phyloP scores from a whole-genome alignment of 192 early-diverging fungal genomes.

The Linnemannia exigua region DNA sequence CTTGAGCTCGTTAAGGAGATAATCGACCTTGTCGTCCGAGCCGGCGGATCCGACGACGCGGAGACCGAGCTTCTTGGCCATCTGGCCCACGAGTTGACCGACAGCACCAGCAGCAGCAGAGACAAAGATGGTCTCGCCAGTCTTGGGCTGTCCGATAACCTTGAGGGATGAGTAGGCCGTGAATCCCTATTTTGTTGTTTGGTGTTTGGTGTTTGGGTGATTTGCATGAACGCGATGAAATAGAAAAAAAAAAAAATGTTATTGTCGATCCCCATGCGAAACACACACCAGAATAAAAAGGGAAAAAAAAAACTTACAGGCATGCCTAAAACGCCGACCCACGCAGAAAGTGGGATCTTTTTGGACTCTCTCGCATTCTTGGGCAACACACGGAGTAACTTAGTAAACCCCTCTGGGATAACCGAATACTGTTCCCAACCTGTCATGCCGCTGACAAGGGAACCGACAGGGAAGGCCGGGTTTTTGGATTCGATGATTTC shows the following conservation, averaged over 20 bases:
- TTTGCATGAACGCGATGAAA: neutral
- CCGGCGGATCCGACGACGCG: slow-evolving; percentile 84
- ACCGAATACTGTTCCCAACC: slow-evolving; percentile 62
- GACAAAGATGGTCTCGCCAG: slow-evolving; percentile 87
- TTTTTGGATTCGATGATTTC: slow-evolving; percentile 81
- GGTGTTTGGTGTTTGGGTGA: neutral
- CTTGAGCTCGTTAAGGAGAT: slow-evolving; percentile 70
- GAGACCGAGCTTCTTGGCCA: slow-evolving; percentile 80
- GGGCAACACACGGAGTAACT: slow-evolving; percentile 16
- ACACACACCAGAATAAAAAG: neutral
- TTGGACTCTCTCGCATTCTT: slow-evolving; percentile 23
- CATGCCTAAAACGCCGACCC: slow-evolving; percentile 58
- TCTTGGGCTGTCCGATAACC: slow-evolving; percentile 78
- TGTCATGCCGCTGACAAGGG: slow-evolving; percentile 68
- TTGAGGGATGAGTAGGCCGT: slow-evolving; percentile 58
- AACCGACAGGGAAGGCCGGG: slow-evolving; percentile 69
- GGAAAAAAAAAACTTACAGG: slow-evolving; percentile 25
- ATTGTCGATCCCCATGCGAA: neutral
- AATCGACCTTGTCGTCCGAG: slow-evolving; percentile 79
- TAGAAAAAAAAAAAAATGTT: neutral
- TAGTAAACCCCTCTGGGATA: slow-evolving; percentile 15
- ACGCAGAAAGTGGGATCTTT: slow-evolving; percentile 40
- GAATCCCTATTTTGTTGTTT: slow-evolving; percentile 43
- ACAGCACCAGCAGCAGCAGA: slow-evolving; percentile 87
- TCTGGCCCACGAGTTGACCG: slow-evolving; percentile 79